Conservation (phyloP, 1,139 yeast species). For the Pneumocystis carinii region DNA sequence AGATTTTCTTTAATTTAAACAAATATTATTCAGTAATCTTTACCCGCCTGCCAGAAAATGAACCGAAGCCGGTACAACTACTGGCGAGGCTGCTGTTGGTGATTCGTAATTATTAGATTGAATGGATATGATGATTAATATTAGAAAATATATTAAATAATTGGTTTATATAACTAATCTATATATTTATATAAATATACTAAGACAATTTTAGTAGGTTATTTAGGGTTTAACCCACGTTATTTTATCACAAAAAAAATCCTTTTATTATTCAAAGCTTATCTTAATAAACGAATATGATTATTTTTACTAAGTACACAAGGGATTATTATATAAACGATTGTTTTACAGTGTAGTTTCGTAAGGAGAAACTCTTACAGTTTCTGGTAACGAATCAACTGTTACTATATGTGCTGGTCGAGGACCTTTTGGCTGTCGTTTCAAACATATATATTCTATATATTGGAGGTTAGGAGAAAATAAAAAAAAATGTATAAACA, state of each 20-base stretch:
- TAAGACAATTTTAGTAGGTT: too few species aligned
- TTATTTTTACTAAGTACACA: too few species aligned
- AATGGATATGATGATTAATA: too few species aligned
- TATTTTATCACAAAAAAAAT: background rate
- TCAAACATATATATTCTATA: slow-evolving; percentile 63
- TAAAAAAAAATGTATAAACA: slow-evolving; percentile 12
- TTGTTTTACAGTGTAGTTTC: slow-evolving; percentile 79
- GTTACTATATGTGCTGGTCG: slow-evolving; percentile 79
- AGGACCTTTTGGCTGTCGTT: slow-evolving; percentile 98
- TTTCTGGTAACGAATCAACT: slow-evolving; percentile 72
- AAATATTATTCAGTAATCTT: background rate
- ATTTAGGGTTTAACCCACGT: too few species aligned
- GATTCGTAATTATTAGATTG: too few species aligned
- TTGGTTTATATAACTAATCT: too few species aligned
- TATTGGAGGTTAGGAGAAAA: background rate
- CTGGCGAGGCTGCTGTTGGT: too few species aligned
- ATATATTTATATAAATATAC: too few species aligned
- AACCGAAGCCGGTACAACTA: slow-evolving; percentile 4
- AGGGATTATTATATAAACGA: background rate
- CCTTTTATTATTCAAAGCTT: background rate
- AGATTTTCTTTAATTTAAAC: background rate
- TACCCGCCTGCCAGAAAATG: slow-evolving; percentile 13
- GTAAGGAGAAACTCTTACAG: slow-evolving; percentile 98
- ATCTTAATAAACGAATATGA: too few species aligned
- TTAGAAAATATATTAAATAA: too few species aligned